These are phyloP conservation scores for Vigna mungo DNA, from an alignment of 306 rosid genomes.

Conservation along the genomic window DNA sequence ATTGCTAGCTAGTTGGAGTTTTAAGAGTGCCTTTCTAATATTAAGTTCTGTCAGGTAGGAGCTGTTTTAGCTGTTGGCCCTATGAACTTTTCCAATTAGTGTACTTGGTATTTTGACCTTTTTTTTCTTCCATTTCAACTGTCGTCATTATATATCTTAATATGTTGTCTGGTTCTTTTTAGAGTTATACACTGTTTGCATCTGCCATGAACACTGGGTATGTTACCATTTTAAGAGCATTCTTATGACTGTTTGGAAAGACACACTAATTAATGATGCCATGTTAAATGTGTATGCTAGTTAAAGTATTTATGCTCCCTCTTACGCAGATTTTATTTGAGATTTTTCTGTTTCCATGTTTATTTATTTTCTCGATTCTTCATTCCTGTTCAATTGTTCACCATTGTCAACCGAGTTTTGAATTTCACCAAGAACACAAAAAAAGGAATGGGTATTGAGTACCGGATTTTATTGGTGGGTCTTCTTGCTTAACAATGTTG, in stretches of 20 bases:
- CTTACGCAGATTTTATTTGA: not conserved
- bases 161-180: not conserved
- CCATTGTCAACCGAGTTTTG: not conserved
- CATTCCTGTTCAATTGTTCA: not conserved
- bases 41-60: slow-evolving; percentile 44
- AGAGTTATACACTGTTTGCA: not conserved
- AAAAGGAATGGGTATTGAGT: not conserved
- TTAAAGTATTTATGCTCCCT: not conserved
- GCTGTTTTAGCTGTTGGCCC: not conserved
- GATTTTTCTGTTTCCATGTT: not conserved
- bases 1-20: slow-evolving; percentile 8
- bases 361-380: not conserved
- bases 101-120: slow-evolving; percentile 10
- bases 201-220: not conserved
- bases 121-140: not conserved
- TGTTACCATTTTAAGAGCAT: not conserved
- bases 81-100: not conserved
- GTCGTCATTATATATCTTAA: not conserved
- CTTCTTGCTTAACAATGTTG: not conserved
- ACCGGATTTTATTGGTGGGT: slow-evolving; percentile 1
- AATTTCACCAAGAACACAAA: not conserved
- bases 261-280: not conserved
- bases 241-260: not conserved
- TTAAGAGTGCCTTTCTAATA: not conserved
- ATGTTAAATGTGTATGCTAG: not conserved